Base-by-base conservation (phyloP, 2,329 filamentous ascomycete species). In the Cryoendolithus antarcticus region DNA sequence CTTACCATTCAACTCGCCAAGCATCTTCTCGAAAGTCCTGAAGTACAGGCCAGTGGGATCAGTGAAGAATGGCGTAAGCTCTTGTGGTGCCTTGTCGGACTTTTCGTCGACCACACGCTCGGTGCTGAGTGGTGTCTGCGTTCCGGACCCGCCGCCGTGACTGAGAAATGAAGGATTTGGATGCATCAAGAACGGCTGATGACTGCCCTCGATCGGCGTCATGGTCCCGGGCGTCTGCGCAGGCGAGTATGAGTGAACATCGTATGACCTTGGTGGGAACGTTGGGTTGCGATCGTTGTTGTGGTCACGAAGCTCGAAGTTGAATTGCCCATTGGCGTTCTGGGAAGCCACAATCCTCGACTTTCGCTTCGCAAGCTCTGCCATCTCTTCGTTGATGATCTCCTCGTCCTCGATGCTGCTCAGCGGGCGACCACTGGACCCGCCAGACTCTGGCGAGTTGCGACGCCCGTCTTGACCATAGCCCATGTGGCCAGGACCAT, bases 51-150 rank as follows among this genome's bases (percentile, higher is more conserved):
- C 76, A 21, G 67, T 74, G 35, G 70, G 69, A 51, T 81, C 77
- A 4, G 72, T 79, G 59, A 82, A 82, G 60, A 75, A 77, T 3
- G 76, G 77, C 47, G 77, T 74, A 1, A 81, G 74, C 40, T 79
- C 75, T 52, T 81, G 77, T 9, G 79, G 66, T 44, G 73, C 70
- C 52, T 71, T 76, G 49, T 77, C 70, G 38, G 70, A 71, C 52
- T 76, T 75, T 42, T 74, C 73, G 11, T 75, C 72, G 19, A 78
- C 65, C 24, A 80, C 67, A 2, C 66, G 66, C 38, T 74, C 63
- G 3, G 77, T 62, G 21, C 71, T 75, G 19, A 79, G 62, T 6
- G 53, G 54, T 1, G 50, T 53, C 35, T 52, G 49, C 5, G 51
- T 37, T 27, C 35, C 35, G 15, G 35, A 29, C 7, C 12, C 11